Evolutionary conservation across 768 basidiomycete species (phyloP).

Genomic region (Macrolepiota fuliginosa): DNA sequence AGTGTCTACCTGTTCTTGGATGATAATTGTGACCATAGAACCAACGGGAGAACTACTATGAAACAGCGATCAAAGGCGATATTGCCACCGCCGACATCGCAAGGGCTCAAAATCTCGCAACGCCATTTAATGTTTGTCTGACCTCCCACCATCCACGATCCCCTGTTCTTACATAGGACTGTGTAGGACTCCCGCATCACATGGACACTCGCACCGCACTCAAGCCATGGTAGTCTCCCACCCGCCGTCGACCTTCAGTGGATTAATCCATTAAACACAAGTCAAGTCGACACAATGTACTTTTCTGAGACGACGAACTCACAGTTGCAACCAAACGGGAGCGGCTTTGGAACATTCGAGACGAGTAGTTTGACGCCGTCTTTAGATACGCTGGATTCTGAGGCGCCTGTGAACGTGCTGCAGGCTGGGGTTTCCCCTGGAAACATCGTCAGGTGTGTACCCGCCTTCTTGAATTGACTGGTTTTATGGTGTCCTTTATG

Average conservation of each 20-base stretch:
- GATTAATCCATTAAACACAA: too few relatives aligned
- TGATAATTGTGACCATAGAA: slow-evolving; percentile 21
- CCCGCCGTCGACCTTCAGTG: slow-evolving; percentile 29
- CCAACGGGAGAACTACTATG: slow-evolving; percentile 30
- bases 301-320: too few relatives aligned
- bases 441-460: too few relatives aligned
- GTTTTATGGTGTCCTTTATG: too few relatives aligned
- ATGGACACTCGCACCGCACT: slow-evolving; percentile 39
- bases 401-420: too few relatives aligned
- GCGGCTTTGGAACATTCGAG: slow-evolving; percentile 37
- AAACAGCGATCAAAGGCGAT: slow-evolving; percentile 33
- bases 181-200: slow-evolving; percentile 30
- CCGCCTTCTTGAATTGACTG: too few relatives aligned
- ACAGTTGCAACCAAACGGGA: too few relatives aligned
- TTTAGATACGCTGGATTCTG: too few relatives aligned
- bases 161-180: background rate
- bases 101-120: slow-evolving; percentile 23
- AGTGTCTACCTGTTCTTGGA: too few relatives aligned
- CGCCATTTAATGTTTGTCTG: slow-evolving; percentile 21
- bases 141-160: background rate
- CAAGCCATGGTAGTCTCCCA: slow-evolving; percentile 30
- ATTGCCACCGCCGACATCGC: slow-evolving; percentile 30
- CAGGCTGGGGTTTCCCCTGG: too few relatives aligned
- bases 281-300: too few relatives aligned
- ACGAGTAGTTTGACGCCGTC: too few relatives aligned